A percentile compares a stretch with the other conserved stretches of the same genome.
These are phyloP conservation scores for Magnolia officinalis DNA, from an alignment of 164 flowering plant genomes.

Conservation along the genomic window DNA sequence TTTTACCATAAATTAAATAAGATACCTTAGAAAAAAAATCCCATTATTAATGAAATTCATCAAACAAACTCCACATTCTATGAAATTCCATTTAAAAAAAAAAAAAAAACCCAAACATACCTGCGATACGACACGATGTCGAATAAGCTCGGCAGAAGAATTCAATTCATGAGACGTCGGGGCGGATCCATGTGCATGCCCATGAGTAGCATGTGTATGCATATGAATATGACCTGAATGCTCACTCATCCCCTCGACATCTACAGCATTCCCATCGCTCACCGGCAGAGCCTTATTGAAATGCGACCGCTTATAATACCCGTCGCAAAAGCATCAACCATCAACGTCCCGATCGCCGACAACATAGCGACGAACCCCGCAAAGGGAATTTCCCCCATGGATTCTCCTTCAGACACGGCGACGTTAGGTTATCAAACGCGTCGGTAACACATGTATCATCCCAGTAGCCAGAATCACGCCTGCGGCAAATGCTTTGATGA, in stretches of 20 bases:
- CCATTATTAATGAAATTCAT: background rate
- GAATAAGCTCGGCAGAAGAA: slow-evolving; percentile 17
- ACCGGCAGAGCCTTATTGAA: slow-evolving; percentile 14
- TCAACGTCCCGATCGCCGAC: slow-evolving; percentile 29
- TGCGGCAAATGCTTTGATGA: slow-evolving; percentile 40
- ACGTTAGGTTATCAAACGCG: slow-evolving; percentile 27
- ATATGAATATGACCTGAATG: slow-evolving; percentile 22
- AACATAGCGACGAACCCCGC: slow-evolving; percentile 42
- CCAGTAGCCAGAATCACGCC: slow-evolving; percentile 45
- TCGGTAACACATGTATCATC: slow-evolving; percentile 40
- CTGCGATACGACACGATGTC: slow-evolving; percentile 12
- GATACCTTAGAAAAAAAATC: background rate
- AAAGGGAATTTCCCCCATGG: slow-evolving; percentile 41
- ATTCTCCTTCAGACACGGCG: slow-evolving; percentile 27
- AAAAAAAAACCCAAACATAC: background rate
- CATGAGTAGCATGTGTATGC: slow-evolving; percentile 31
- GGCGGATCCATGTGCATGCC: slow-evolving; percentile 38
- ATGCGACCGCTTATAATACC: slow-evolving; percentile 20
- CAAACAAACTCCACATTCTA: background rate
- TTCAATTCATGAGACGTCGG: background rate
- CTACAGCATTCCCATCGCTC: slow-evolving; percentile 5
- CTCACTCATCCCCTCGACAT: slow-evolving; percentile 14
- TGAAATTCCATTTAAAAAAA: background rate
- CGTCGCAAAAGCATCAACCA: slow-evolving; percentile 30
- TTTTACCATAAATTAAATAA: too few relatives aligned